Base-by-base conservation (phyloP, 139 green algal species). In the Axilococcus clingmanii region DNA sequence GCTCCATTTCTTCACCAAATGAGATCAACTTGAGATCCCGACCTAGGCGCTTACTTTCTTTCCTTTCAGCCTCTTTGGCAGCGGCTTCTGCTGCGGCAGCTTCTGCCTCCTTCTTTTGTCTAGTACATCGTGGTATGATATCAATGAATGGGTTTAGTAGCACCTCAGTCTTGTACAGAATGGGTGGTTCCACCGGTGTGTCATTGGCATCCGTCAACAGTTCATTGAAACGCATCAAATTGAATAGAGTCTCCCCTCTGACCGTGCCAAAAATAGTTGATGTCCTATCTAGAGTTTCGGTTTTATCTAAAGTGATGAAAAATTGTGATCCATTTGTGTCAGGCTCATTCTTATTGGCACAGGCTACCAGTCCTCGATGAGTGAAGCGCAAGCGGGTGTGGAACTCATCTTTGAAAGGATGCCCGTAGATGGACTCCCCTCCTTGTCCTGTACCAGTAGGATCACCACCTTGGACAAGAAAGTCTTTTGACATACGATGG, bases 121-220 rank as follows among this genome's bases (percentile, higher is more conserved):
- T 62, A 48, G 57, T 55, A 25, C 60, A 49, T 7, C 83, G 69
- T n/a, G 86, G 84, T 34, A 80, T 72, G 19, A 98, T 85, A 66
- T 97, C 90, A 7, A 95, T 86, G 59, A 98, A 97, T 2, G 91
- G 91, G 69, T 94, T 95, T 77, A 80, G 91, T 52, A 96, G 52
- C 48, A 98, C 87, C 40, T 93, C 81, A 0, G 59, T 66, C 7
- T 57, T 36, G 40, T 54, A 48, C 15, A 96, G 71, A 23, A 65
- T 36, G 0, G 80, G 88, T 19, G 84, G 77, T 11, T 91, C 68
- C 24, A 69, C 38, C 0, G 89, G 89, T n/a, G 79, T 55, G 55
- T 78, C 74, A 16, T 75, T 46, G 1, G 55, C 48, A n/a, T 65
- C 60, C 34, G 79, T 70, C 51, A 94, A 82, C 16, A 90, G 34